Evolutionary conservation across 192 early-diverging fungal genomes (phyloP), one percentile per base, ranked within the genome.

Genomic region (Globomyces pollinis-pini): DNA sequence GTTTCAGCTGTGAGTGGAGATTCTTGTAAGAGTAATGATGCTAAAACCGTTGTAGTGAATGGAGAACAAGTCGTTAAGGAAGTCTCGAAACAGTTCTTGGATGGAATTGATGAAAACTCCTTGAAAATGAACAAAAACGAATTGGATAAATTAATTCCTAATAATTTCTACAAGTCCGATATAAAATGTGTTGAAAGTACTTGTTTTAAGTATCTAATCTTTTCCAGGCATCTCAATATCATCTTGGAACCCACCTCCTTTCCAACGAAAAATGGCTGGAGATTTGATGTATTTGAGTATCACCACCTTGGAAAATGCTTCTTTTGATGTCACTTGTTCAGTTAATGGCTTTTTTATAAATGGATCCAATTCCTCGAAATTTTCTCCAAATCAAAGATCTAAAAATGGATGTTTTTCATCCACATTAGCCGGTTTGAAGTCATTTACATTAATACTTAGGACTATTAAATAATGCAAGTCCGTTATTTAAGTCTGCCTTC

Each of bases 171-270:
- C 20, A 33, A 20, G 11, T 8, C 38, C 5, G 50, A 68, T 16
- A 38, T 7, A 2, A 20, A 45, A 9, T 38, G 42, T 18, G 16
- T 49, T n/a, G n/a, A 39, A 13, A 26, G 28, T n/a, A n/a, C n/a
- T n/a, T n/a, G n/a, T n/a, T n/a, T n/a, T n/a, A n/a, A n/a, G 26
- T 15, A 55, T 59, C 30, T 18, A 45, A 20, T 71, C 66, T 28
- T 45, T 78, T 47, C 85, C 85, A 54, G 83, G 80, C 50, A 65
- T 98, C 52, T 65, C 80, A 13, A 62, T 93, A 21, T 96, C 93
- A 52, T 81, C 84, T 24, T 97, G 94, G 94, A 99, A 97, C 68
- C 93, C 94, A 21, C 88, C 90, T 12, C 85, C 91, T 5, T 79
- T 81, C 31, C 66, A 83, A 50, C 81, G 85, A 30, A 80, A 84